A percentile compares a stretch with the other conserved stretches of the same genome.
phyloP scores from a whole-genome alignment of 2,329 filamentous ascomycete genomes.

The Botrytis fabae region DNA sequence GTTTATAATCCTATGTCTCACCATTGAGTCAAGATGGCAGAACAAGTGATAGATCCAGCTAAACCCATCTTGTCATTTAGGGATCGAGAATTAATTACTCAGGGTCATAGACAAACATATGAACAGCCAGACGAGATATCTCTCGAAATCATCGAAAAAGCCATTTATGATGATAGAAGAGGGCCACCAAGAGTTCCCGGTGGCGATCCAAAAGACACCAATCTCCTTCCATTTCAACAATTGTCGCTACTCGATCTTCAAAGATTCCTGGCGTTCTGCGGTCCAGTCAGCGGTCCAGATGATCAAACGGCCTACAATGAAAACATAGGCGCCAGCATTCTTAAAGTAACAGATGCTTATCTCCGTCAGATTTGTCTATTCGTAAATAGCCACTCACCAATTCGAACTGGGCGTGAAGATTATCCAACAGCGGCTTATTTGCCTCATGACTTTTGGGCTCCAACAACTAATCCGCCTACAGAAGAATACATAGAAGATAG shows the following conservation, averaged over 20 bases:
- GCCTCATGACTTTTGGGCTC: conserved; percentile 9
- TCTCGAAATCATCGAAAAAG: background rate
- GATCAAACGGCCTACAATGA: background rate
- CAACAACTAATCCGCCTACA: background rate
- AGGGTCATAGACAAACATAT: conserved; percentile 5
- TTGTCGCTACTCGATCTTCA: background rate
- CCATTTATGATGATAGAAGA: background rate
- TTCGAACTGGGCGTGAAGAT: background rate
- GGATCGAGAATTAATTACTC: background rate
- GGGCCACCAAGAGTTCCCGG: background rate
- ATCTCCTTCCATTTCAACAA: background rate
- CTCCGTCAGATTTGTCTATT: conserved; percentile 7
- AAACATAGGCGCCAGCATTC: background rate
- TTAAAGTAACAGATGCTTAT: conserved; percentile 7
- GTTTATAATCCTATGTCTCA: background rate
- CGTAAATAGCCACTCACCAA: conserved; percentile 8
- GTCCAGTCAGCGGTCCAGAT: background rate
- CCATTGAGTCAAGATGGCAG: background rate
- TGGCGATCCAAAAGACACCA: background rate
- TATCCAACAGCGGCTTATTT: conserved; percentile 11
- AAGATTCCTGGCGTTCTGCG: background rate
- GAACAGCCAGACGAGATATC: background rate
- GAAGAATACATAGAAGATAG: conserved; percentile 16
- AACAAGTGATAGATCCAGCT: conserved; percentile 13
- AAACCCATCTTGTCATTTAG: background rate